phyloP scores from a whole-genome alignment of 768 basidiomycete genomes.

The Leccinum subgranulosum region DNA sequence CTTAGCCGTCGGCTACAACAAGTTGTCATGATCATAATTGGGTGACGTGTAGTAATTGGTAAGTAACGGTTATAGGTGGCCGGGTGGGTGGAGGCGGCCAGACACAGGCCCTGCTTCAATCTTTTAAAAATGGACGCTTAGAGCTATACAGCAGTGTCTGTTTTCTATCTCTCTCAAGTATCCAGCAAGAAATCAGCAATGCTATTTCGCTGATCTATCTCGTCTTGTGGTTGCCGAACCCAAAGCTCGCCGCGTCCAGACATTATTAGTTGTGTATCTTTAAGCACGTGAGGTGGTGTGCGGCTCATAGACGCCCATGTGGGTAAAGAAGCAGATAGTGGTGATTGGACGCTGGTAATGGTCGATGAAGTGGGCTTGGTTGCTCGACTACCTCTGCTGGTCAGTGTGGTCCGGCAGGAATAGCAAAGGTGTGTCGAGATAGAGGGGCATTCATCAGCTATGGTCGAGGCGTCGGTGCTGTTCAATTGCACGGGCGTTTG shows the following conservation, averaged over 20 bases:
- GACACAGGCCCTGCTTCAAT: background rate
- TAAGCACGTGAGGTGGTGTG: background rate
- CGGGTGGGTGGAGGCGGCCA: constrained; percentile 2
- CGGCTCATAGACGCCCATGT: constrained; percentile 34
- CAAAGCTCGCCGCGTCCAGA: constrained; percentile 29
- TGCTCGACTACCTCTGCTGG: constrained; percentile 52
- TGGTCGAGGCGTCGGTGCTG: background rate
- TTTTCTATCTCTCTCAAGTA: constrained; percentile 1
- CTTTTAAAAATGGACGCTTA: background rate
- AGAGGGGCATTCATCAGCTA: constrained; percentile 14
- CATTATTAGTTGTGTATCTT: background rate
- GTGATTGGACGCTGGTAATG: constrained; percentile 5
- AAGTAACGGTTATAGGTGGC: background rate
- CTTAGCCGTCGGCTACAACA: constrained; percentile 27
- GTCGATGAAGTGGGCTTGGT: constrained; percentile 15
- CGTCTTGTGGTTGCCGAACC: constrained; percentile 29
- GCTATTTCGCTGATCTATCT: constrained; percentile 35
- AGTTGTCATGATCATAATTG: constrained; percentile 2
- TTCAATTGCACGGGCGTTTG: background rate
- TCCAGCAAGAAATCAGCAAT: constrained; percentile 41
- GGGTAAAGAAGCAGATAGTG: constrained; percentile 17
- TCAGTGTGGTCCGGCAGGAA: constrained; percentile 58
- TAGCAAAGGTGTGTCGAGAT: constrained; percentile 54
- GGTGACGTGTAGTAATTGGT: background rate
- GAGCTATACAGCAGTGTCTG: background rate